Conservation (phyloP, 2,329 filamentous ascomycete species). For the Trichoderma sp. region DNA sequence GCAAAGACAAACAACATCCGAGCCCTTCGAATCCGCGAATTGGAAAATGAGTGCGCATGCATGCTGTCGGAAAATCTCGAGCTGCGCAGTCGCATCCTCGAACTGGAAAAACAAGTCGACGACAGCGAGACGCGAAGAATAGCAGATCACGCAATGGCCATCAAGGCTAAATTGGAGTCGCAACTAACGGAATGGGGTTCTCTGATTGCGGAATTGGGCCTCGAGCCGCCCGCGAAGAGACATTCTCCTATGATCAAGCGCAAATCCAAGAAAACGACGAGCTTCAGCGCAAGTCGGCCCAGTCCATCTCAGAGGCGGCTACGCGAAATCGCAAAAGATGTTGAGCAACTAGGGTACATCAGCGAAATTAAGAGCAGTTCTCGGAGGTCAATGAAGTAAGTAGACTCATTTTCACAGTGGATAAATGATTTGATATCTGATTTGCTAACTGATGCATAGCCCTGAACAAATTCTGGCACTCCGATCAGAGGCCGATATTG, state of each 20-base stretch:
- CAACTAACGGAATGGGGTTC: conserved; percentile 69
- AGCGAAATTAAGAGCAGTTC: conserved; percentile 66
- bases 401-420: conserved; percentile 20
- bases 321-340: conserved; percentile 54
- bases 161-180: conserved; percentile 67
- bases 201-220: conserved; percentile 63
- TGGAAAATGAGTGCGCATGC: conserved; percentile 72
- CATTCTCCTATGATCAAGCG: conserved; percentile 42
- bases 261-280: conserved; percentile 40
- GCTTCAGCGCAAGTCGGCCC: conserved; percentile 37
- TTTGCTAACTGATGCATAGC: conserved; percentile 40
- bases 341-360: conserved; percentile 55
- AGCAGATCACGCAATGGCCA: conserved; percentile 63
- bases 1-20: conserved; percentile 75
- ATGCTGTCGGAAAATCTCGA: conserved; percentile 77
- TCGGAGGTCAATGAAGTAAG: conserved; percentile 65
- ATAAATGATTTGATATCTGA: conserved; percentile 29
- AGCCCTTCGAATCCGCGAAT: conserved; percentile 69
- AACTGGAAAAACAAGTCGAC: conserved; percentile 64
- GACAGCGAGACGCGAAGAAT: conserved; percentile 57
- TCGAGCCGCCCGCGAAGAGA: conserved; percentile 54
- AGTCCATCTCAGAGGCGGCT: conserved; percentile 56
- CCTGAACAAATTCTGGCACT: conserved; percentile 62
- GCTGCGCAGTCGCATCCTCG: conserved; percentile 66
- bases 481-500: conserved; percentile 47